Conservation (phyloP, 352 stramenopile species). For the Phytophthora foliorum region DNA sequence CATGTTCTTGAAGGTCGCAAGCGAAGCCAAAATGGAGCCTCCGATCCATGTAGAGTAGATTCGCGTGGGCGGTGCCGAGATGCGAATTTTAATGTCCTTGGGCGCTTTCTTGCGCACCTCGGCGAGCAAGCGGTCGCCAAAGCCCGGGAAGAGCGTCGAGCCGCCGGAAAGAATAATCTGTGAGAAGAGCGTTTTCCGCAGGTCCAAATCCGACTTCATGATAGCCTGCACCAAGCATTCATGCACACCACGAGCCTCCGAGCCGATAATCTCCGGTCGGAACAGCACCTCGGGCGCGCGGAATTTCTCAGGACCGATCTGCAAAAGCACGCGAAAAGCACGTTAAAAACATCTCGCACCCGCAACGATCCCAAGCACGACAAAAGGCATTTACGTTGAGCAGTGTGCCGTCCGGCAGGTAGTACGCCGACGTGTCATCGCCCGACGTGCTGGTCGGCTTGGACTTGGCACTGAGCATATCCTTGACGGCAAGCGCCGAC, state of each 20-base stretch:
- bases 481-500: slow-evolving; percentile 55
- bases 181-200: slow-evolving; percentile 94
- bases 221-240: slow-evolving; percentile 94
- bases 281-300: slow-evolving; percentile 86
- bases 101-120: slow-evolving; percentile 94
- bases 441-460: slow-evolving; percentile 41
- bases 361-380: background rate
- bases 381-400: slow-evolving; percentile 65
- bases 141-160: slow-evolving; percentile 96
- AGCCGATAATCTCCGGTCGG: slow-evolving; percentile 86
- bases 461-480: slow-evolving; percentile 61
- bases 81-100: slow-evolving; percentile 95
- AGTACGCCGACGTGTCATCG: slow-evolving; percentile 78
- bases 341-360: slow-evolving; percentile 3
- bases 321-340: slow-evolving; percentile 8
- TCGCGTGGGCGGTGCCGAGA: slow-evolving; percentile 96
- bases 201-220: slow-evolving; percentile 98
- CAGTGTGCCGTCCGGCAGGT: slow-evolving; percentile 85
- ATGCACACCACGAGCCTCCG: slow-evolving; percentile 83
- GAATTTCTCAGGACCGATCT: slow-evolving; percentile 88
- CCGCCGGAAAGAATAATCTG: slow-evolving; percentile 95
- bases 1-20: slow-evolving; percentile 99
- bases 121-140: slow-evolving; percentile 95
- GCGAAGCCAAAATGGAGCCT: slow-evolving; percentile 97
- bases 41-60: slow-evolving; percentile 98